Evolutionary conservation across 805 yeast genomes (phyloP).

Genomic region (Ogataea nonfermentans): DNA sequence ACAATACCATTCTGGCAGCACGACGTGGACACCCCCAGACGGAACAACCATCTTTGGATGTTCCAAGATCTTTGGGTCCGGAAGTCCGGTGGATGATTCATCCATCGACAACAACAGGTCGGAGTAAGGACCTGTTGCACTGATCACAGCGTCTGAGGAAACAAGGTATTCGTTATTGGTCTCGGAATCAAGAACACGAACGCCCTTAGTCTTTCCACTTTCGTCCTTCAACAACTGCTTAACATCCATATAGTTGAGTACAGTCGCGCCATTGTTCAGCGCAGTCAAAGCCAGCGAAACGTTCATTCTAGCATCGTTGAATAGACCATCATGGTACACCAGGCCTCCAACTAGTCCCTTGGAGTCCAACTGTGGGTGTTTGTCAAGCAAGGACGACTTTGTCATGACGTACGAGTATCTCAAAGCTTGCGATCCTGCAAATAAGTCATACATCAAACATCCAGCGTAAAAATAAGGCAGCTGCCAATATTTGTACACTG

Average conservation of each 20-base stretch:
- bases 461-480: conserved; percentile 91
- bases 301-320: conserved; percentile 91
- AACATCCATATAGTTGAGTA: conserved; percentile 83
- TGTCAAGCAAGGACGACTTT: conserved; percentile 60
- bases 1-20: conserved; percentile 89
- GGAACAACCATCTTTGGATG: conserved; percentile 86
- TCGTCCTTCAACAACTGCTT: conserved; percentile 66
- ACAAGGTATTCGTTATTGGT: conserved; percentile 62
- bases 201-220: conserved; percentile 66
- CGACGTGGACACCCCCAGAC: conserved; percentile 89
- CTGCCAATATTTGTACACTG: conserved; percentile 96
- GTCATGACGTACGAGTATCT: conserved; percentile 73
- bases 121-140: conserved; percentile 94
- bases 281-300: conserved; percentile 85
- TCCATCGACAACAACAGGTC: conserved; percentile 88
- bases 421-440: conserved; percentile 87
- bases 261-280: conserved; percentile 82
- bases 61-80: conserved; percentile 35
- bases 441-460: conserved; percentile 85
- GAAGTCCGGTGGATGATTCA: conserved; percentile 60
- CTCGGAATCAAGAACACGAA: conserved; percentile 68
- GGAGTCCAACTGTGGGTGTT: conserved; percentile 84
- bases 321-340: conserved; percentile 93
- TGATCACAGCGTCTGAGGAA: conserved; percentile 71
- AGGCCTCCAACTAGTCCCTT: conserved; percentile 81